Conservation (phyloP, 2,329 filamentous ascomycete genomes). For the Phialemoniopsis sp. region DNA sequence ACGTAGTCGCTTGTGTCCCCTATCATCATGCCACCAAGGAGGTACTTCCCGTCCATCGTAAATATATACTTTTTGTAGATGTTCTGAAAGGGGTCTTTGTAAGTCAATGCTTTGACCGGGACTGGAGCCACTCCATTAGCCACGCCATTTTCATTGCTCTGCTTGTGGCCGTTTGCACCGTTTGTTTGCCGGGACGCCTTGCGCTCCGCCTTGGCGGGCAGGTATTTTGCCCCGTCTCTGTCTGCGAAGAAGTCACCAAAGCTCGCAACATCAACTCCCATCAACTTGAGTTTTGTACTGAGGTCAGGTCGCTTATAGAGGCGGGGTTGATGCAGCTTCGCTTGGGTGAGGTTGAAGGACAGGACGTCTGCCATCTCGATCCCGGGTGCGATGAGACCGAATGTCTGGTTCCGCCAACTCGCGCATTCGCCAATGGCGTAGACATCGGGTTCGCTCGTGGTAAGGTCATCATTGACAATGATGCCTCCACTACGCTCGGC, state of each 20-base stretch:
- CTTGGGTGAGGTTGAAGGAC: conserved; percentile 85
- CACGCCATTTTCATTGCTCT: conserved; percentile 43
- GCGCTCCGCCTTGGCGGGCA: conserved; percentile 49
- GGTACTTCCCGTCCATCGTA: conserved; percentile 81
- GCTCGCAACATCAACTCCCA: conserved; percentile 87
- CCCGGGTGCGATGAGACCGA: conserved; percentile 83
- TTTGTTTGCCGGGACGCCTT: conserved; percentile 25
- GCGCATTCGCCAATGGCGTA: conserved; percentile 92
- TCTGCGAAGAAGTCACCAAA: conserved; percentile 95
- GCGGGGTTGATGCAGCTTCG: conserved; percentile 64
- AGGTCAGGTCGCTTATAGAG: conserved; percentile 79
- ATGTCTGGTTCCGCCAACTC: conserved; percentile 83
- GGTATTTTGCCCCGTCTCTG: conserved; percentile 70
- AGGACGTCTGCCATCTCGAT: conserved; percentile 92
- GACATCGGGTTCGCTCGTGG: conserved; percentile 67
- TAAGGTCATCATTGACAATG: conserved; percentile 62
- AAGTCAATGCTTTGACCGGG: conserved; percentile 77
- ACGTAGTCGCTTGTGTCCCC: conserved; percentile 88
- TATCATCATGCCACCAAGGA: conserved; percentile 97
- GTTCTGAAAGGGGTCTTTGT: conserved; percentile 82
- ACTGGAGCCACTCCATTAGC: conserved; percentile 25
- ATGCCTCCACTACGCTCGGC: conserved; percentile 73
- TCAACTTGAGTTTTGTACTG: conserved; percentile 85
- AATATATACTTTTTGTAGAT: conserved; percentile 96
- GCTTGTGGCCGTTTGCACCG: conserved; percentile 32